phyloP scores from a whole-genome alignment of 2,329 filamentous ascomycete species.

The Fusarium sp. region DNA sequence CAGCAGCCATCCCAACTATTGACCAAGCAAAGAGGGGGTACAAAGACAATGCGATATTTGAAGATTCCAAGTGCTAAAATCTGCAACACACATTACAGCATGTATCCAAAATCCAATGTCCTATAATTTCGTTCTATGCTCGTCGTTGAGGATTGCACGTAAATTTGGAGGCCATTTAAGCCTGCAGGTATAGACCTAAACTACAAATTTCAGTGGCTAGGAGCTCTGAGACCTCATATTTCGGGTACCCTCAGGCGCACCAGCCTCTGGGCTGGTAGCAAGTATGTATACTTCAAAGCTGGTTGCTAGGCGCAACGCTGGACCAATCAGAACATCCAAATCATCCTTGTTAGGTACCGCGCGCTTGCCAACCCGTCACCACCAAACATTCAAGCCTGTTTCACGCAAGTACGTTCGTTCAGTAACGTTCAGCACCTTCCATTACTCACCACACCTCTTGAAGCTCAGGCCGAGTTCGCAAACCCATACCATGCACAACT shows the following conservation, averaged over 20 bases:
- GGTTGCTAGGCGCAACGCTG: slow-evolving; percentile 47
- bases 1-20: neutral
- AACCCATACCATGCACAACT: slow-evolving; percentile 44
- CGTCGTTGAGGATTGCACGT: neutral
- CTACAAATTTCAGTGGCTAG: slow-evolving; percentile 30
- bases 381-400: slow-evolving; percentile 44
- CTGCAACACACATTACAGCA: no score
- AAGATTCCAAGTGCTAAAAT: no score
- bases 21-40: neutral
- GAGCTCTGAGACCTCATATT: neutral
- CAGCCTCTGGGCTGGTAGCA: neutral
- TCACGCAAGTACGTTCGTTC: slow-evolving; percentile 27
- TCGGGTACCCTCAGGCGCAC: slow-evolving; percentile 13
- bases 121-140: no score
- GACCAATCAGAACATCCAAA: slow-evolving; percentile 13
- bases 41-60: neutral
- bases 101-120: no score
- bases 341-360: slow-evolving; percentile 33
- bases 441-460: slow-evolving; percentile 22
- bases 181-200: slow-evolving; percentile 11
- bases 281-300: slow-evolving; percentile 29
- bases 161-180: neutral
- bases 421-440: slow-evolving; percentile 22
- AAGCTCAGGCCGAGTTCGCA: slow-evolving; percentile 37
- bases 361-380: slow-evolving; percentile 44